Evolutionary conservation across 2,329 filamentous ascomycete genomes (phyloP), one percentile per base, ranked within the genome.

Genomic region (Sphaceloma murrayae): DNA sequence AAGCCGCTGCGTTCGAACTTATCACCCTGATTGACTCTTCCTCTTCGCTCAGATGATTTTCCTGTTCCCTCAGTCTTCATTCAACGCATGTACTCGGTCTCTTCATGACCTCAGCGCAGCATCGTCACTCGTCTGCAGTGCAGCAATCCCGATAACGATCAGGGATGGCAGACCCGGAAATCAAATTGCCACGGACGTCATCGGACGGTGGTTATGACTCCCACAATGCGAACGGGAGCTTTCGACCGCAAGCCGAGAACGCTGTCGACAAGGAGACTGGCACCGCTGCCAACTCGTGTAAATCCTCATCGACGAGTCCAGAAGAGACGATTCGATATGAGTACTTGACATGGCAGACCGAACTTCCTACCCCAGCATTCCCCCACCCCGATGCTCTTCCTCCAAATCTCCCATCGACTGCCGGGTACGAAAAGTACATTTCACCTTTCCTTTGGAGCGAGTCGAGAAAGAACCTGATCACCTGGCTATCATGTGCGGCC

Each of bases 391-490:
- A 47, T 48, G 58, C 47, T 51, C 60, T 53, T 48, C 61, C 43
- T 29, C 5, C 24, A 27, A 11, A 16, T 30, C n/a, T 60, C 72
- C 1, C 80, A 80, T 34, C 61, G 69, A 43, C 67, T 66, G 17
- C 85, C 84, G 3, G 69, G 85, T 58, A 73, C 18, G 69, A 67
- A 24, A 68, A 72, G 47, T 93, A 78, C 54, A 61, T 53, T 2
- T 80, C 83, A 7, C 88, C 88, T 0, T 79, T 86, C 51, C 67
- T 72, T 7, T 94, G 87, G 85, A 75, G 82, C 0, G 57, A 66
- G 45, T 67, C 67, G 34, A 77, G 78, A 48, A 95, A 95, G 59
- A 71, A 69, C 17, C 60, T 83, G 48, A 77, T 84, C 53, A 76
- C 89, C 6, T 74, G 72, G 55, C 69, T 94, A 9, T 85, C 82